Conservation (phyloP, 192 early-diverging fungal genomes). For the Gryganskiella cystojenkinii region DNA sequence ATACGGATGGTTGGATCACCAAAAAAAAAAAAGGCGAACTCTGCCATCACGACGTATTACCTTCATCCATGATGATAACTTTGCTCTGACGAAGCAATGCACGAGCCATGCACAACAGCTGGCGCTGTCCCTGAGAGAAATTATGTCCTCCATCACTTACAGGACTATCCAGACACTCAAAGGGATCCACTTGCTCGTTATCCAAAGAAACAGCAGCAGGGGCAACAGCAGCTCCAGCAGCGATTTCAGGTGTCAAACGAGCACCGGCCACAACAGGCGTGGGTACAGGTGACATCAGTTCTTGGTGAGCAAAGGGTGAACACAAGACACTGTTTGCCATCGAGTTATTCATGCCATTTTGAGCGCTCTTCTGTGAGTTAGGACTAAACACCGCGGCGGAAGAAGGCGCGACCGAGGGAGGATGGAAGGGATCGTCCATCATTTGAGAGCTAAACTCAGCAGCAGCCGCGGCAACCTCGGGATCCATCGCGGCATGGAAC, state of each 20-base stretch:
- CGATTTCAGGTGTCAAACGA: slow-evolving; percentile 6
- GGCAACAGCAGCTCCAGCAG: background rate
- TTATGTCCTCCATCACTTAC: slow-evolving; percentile 89
- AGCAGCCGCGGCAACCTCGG: slow-evolving; percentile 9
- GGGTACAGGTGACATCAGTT: too few relatives aligned
- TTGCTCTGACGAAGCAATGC: slow-evolving; percentile 76
- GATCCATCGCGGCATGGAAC: slow-evolving; percentile 21
- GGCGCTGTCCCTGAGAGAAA: slow-evolving; percentile 84
- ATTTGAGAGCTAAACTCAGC: slow-evolving; percentile 7
- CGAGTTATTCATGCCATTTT: too few relatives aligned
- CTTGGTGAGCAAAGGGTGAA: slow-evolving; percentile 6
- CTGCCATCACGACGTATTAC: too few relatives aligned
- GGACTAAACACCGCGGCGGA: background rate
- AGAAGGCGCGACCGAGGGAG: slow-evolving; percentile 5
- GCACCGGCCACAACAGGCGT: too few relatives aligned
- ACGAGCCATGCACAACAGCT: slow-evolving; percentile 82
- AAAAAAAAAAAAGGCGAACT: background rate
- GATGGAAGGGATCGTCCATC: slow-evolving; percentile 28
- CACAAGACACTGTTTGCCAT: slow-evolving; percentile 17
- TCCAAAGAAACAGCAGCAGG: background rate
- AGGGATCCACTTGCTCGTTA: slow-evolving; percentile 31
- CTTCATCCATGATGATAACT: slow-evolving; percentile 67
- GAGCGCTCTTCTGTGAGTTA: background rate
- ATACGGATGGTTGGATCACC: background rate
- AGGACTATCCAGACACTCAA: slow-evolving; percentile 72